These are phyloP conservation scores for Cryptosporidium parvum DNA, from an alignment of 169 alveolate genomes.

Conservation along the genomic window DNA sequence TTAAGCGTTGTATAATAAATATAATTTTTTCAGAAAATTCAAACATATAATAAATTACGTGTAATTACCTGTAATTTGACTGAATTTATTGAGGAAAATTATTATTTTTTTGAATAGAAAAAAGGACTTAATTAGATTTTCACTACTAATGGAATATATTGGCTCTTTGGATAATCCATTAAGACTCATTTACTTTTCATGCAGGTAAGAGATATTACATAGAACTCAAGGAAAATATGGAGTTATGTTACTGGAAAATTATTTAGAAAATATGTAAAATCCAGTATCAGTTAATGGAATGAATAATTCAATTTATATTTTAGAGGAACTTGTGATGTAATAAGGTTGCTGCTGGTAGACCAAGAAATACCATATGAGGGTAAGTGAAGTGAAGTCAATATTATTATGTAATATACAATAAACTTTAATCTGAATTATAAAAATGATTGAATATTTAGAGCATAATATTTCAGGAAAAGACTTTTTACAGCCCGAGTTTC, in stretches of 20 bases:
- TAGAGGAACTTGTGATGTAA: slow-evolving; percentile 73
- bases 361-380: slow-evolving; percentile 71
- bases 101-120: not conserved
- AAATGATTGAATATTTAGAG: slow-evolving; percentile 3
- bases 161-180: slow-evolving; percentile 42
- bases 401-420: not conserved
- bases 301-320: not conserved
- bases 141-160: slow-evolving; percentile 22
- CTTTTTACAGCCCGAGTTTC: slow-evolving; percentile 59
- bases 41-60: slow-evolving; percentile 10
- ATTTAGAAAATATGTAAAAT: not conserved
- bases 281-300: not conserved
- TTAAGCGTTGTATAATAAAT: not conserved
- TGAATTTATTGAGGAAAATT: not conserved
- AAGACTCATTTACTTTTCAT: slow-evolving; percentile 46
- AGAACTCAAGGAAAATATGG: not conserved
- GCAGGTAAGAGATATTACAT: slow-evolving; percentile 33
- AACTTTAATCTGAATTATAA: not conserved
- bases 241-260: not conserved
- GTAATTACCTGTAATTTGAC: not conserved
- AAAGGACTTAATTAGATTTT: not conserved
- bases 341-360: slow-evolving; percentile 40
- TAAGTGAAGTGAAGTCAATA: not conserved
- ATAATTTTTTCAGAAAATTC: not conserved
- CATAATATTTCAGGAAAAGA: slow-evolving; percentile 68